Conservation (phyloP, 2,329 filamentous ascomycete genomes). For the Elsinoe perseae region DNA sequence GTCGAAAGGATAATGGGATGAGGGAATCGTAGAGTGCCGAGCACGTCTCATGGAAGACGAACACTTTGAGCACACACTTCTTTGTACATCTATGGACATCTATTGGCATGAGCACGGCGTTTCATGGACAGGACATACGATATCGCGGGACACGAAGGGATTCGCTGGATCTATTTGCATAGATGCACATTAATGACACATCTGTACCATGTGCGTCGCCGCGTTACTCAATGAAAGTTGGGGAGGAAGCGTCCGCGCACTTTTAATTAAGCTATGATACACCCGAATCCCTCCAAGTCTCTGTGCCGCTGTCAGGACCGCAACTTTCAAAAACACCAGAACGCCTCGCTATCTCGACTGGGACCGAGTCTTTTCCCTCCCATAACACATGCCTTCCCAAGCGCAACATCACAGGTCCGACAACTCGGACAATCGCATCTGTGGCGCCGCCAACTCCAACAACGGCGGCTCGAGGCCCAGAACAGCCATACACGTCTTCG, state of each 20-base stretch:
- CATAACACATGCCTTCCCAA: not conserved
- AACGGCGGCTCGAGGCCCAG: not conserved
- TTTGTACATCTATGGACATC: slow-evolving; percentile 5
- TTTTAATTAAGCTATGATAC: not conserved
- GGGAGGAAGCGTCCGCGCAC: not conserved
- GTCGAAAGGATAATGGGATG: not conserved
- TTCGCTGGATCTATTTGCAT: not conserved
- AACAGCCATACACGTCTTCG: not conserved
- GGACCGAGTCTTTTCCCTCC: not conserved
- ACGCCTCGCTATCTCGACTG: slow-evolving; percentile 15
- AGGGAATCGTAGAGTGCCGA: not conserved
- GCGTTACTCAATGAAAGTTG: not conserved
- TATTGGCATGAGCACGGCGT: slow-evolving; percentile 7
- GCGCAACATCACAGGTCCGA: not conserved
- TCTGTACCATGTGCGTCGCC: not conserved
- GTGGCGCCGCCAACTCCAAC: not conserved
- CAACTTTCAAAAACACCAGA: not conserved
- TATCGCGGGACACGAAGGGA: not conserved
- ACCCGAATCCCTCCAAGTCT: not conserved
- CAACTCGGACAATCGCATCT: not conserved
- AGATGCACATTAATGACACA: slow-evolving; percentile 3
- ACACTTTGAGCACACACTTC: not conserved
- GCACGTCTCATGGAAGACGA: too few species aligned
- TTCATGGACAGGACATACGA: not conserved
- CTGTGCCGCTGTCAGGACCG: not conserved